A percentile compares a stretch with the other conserved stretches of the same genome.
These are phyloP conservation scores for Leptographium wingfieldii DNA, from an alignment of 2,329 filamentous ascomycete species.

Conservation along the genomic window DNA sequence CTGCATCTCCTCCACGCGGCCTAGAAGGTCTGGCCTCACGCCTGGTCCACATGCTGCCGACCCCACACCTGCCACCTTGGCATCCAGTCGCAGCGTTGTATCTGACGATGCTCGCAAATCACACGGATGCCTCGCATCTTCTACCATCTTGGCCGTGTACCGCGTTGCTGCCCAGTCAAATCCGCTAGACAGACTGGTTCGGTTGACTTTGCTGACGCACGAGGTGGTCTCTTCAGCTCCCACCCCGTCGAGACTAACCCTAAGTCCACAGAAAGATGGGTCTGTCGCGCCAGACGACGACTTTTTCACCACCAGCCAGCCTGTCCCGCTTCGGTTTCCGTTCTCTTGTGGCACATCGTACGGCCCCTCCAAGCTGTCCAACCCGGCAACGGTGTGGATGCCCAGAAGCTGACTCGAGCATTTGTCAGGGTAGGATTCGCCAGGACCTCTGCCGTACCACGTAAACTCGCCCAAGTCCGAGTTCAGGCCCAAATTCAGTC, in stretches of 20 bases:
- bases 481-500: slow-evolving; percentile 42
- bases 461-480: slow-evolving; percentile 31
- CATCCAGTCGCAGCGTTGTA: slow-evolving; percentile 29
- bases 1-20: slow-evolving; percentile 25
- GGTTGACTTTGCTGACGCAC: background rate
- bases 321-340: slow-evolving; percentile 48
- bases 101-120: slow-evolving; percentile 39
- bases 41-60: slow-evolving; percentile 35
- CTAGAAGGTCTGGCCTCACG: slow-evolving; percentile 31
- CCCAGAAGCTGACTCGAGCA: slow-evolving; percentile 39
- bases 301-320: slow-evolving; percentile 32
- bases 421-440: slow-evolving; percentile 53
- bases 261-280: background rate
- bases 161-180: slow-evolving; percentile 46
- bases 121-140: slow-evolving; percentile 48
- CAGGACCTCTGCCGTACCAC: slow-evolving; percentile 52
- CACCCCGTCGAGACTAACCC: background rate
- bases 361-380: slow-evolving; percentile 38
- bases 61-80: slow-evolving; percentile 35
- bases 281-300: background rate
- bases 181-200: background rate
- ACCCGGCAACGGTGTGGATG: slow-evolving; percentile 26
- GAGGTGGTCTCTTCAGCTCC: background rate
- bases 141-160: slow-evolving; percentile 38
- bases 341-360: slow-evolving; percentile 60